Evolutionary conservation across 2,329 filamentous ascomycete species (phyloP), one percentile per base, ranked within the genome.

Genomic region (Catunica adiposa): DNA sequence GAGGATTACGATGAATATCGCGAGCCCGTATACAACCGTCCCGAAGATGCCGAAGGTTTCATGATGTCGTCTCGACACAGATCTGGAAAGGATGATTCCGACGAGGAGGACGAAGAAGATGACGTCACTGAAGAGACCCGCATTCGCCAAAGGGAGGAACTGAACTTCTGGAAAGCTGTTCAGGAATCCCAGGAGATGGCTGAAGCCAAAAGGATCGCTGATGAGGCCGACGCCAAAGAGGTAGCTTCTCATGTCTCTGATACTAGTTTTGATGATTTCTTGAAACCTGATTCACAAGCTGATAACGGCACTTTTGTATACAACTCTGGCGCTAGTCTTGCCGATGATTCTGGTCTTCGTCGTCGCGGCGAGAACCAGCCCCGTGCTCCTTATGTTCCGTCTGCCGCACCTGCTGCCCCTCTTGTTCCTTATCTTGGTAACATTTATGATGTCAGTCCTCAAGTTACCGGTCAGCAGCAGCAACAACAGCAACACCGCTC

Each of bases 1-100:
- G 72, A 75, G 2, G 67, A 71, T 57, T 62, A 66, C 46, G 51
- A 57, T 25, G 55, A 56, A 56, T 64, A 67, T 44, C 67, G 69
- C 29, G 69, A 77, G 61, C 80, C 80, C 56, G 67, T 76, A 26
- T 82, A 82, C 66, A 83, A 83, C 64, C 70, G 80, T 11, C 80
- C 80, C 53, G 80, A 83, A 64, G 80, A 83, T 65, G 79, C 79
- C 57, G 74, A 82, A 55, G 80, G 79, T 7, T 83, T 83, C 63
- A 63, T 81, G 56, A 68, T 74, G 61, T 78, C 77, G 7, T 68
- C 71, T n/a, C 68, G 69, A 25, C 68, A 66, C 20, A 61, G 61
- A 17, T 67, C 67, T 53, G 70, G 75, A 31, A 63, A 68, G 1
- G 75, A 71, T 15, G 50, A 53, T 29, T 23, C 34, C 11, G 46